A percentile compares a stretch with the other conserved stretches of the same genome.
Conservation (phyloP, 2,329 filamentous ascomycete species). For the Fusarium palustre region DNA sequence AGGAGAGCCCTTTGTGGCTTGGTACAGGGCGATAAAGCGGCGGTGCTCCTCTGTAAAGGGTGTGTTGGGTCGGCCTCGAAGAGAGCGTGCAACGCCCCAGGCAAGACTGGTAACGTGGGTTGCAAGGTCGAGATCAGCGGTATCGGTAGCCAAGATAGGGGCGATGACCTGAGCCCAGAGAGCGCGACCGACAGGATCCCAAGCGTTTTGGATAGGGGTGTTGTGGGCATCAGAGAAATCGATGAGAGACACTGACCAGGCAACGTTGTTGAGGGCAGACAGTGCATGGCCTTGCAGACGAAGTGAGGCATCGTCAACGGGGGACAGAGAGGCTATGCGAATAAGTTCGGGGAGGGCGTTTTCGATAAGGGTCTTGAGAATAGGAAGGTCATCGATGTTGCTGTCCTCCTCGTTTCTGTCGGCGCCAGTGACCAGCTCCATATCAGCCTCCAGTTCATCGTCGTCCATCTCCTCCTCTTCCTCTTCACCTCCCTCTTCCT, state of each 20-base stretch:
- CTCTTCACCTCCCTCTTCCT: slow-evolving; percentile 52
- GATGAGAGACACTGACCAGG: slow-evolving; percentile 73
- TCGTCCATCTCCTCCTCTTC: slow-evolving; percentile 67
- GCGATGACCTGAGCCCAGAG: slow-evolving; percentile 70
- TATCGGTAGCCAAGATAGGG: slow-evolving; percentile 69
- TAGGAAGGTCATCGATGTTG: slow-evolving; percentile 64
- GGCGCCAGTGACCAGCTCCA: slow-evolving; percentile 71
- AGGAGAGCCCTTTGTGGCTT: slow-evolving; percentile 61
- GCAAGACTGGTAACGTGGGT: slow-evolving; percentile 72
- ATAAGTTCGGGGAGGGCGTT: slow-evolving; percentile 59
- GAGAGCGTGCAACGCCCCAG: slow-evolving; percentile 71
- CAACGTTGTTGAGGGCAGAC: slow-evolving; percentile 73
- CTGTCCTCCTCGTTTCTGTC: slow-evolving; percentile 55
- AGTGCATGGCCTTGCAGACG: slow-evolving; percentile 66
- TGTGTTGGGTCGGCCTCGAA: slow-evolving; percentile 60
- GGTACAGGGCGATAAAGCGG: slow-evolving; percentile 74
- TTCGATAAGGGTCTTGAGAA: slow-evolving; percentile 59
- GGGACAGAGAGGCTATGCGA: slow-evolving; percentile 57
- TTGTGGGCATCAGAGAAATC: slow-evolving; percentile 69
- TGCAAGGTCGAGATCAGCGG: slow-evolving; percentile 71
- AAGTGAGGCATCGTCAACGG: slow-evolving; percentile 56
- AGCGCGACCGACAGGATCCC: slow-evolving; percentile 64
- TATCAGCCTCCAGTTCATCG: slow-evolving; percentile 71
- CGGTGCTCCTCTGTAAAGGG: slow-evolving; percentile 66
- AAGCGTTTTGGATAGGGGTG: slow-evolving; percentile 63